phyloP scores from a whole-genome alignment of 139 green algal genomes.

The Chlamydomonas eustigma region DNA sequence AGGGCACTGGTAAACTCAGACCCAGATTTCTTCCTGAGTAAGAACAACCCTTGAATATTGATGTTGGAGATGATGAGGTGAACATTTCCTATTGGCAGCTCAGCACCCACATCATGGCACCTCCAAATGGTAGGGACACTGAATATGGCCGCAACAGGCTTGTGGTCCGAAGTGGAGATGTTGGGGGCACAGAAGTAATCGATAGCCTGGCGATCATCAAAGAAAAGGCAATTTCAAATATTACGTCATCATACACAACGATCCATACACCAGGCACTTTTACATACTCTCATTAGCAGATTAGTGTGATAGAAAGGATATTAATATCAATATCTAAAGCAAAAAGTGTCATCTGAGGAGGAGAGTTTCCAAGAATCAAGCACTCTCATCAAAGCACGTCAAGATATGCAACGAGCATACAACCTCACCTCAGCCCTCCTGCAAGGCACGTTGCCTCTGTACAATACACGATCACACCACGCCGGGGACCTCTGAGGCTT shows the following conservation, averaged over 20 bases:
- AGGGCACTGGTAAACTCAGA: not conserved
- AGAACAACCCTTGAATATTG: constrained; percentile 11
- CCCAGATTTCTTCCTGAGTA: constrained; percentile 7
- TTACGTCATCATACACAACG: too few relatives aligned
- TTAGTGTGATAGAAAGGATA: too few relatives aligned
- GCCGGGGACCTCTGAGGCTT: constrained; percentile 54
- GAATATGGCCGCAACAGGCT: constrained; percentile 52
- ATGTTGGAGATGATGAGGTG: constrained; percentile 12
- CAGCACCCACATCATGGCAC: not conserved
- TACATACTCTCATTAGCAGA: too few relatives aligned
- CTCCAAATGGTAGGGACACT: constrained; percentile 6
- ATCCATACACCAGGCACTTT: too few relatives aligned
- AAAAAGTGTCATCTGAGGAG: too few relatives aligned
- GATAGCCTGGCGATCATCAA: not conserved
- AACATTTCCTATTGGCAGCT: not conserved
- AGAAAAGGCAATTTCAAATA: not conserved
- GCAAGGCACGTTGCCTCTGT: constrained; percentile 45
- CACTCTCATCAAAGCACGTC: too few relatives aligned
- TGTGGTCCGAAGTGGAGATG: constrained; percentile 63
- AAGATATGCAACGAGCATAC: too few relatives aligned
- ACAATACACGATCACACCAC: constrained; percentile 71
- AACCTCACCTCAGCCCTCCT: constrained; percentile 24
- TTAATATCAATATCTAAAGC: too few relatives aligned
- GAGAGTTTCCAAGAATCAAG: too few relatives aligned
- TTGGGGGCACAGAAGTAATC: constrained; percentile 50